Base-by-base conservation (phyloP, 306 rosid species). In the Cicer pinnatifidum region DNA sequence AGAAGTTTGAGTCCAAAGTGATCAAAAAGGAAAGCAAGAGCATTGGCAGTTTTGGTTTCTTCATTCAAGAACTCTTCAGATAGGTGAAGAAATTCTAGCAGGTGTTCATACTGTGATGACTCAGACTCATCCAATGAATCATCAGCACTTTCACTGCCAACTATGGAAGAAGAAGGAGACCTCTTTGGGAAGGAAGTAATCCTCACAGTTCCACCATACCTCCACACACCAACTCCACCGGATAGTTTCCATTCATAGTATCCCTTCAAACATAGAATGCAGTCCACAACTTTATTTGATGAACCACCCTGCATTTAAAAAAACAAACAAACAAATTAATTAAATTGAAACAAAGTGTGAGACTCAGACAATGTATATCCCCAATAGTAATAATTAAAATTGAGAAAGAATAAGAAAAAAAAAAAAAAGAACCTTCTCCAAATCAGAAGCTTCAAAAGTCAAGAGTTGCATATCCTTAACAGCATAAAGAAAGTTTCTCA, bases 211-310 rank as follows among this genome's bases (percentile, higher is more conserved):
- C 99, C 99, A 44, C 99, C 99, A 50, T 95, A 95, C 73, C 93
- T 91, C 99, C 99, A 95, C 52, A 91, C 97, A 28, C 99, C 99
- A 78, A 87, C 84, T 53, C 97, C 99, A 66, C 99, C 99, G 0
- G 90, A 85, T 81, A 83, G 85, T 83, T 86, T 91, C 99, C 99
- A 95, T 82, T 91, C 97, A 62, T 91, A 86, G 53, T 80, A 95
- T 38, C 97, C 99, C 82, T 95, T 95, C 73, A 95, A 88, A 69
- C 99, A 95, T 7, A 95, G 87, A 85, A 95, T 91, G 89, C 99
- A 95, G 75, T 95, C 99, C 52, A 95, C 97, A 80, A 95, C 99
- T 76, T 91, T 91, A 59, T 76, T 87, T 16, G 93, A 91, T 28
- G 97, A 90, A 72, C 99, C 99, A 2, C 96, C 99, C 99, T 95